Conservation (phyloP, 2,329 filamentous ascomycete species). For the Ilyonectria robusta region DNA sequence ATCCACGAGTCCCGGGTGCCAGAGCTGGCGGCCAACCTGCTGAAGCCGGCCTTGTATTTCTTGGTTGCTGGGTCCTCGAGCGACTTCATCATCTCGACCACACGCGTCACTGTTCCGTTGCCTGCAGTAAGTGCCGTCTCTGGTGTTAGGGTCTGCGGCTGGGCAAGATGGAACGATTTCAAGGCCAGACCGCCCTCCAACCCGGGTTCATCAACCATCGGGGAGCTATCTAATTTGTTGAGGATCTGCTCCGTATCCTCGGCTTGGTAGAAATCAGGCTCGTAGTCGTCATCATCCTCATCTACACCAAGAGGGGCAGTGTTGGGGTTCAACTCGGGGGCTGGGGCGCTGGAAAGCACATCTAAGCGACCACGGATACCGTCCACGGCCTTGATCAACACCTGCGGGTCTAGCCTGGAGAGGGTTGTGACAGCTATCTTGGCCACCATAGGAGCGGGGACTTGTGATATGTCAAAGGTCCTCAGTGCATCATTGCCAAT, state of each 20-base stretch:
- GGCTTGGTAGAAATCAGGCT: constrained; percentile 85
- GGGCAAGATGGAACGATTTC: constrained; percentile 84
- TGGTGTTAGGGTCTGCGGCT: constrained; percentile 80
- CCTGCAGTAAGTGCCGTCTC: constrained; percentile 82
- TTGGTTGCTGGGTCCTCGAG: constrained; percentile 76
- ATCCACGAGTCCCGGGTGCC: constrained; percentile 93
- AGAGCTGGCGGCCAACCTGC: constrained; percentile 85
- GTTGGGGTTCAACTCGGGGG: constrained; percentile 67
- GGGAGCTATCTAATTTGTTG: constrained; percentile 81
- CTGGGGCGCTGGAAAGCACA: constrained; percentile 60
- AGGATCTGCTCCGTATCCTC: constrained; percentile 84
- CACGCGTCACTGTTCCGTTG: constrained; percentile 79
- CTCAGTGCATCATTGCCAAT: constrained; percentile 80
- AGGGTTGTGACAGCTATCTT: constrained; percentile 88
- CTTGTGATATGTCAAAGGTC: constrained; percentile 84
- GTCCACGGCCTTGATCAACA: constrained; percentile 81
- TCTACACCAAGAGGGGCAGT: constrained; percentile 76
- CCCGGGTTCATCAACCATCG: constrained; percentile 60
- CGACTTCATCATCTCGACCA: constrained; percentile 83
- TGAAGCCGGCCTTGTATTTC: constrained; percentile 81
- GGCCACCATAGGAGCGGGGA: constrained; percentile 82
- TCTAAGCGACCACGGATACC: constrained; percentile 68
- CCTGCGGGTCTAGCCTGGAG: constrained; percentile 76
- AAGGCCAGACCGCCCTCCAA: constrained; percentile 69
- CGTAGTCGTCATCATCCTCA: constrained; percentile 90